Conservation (phyloP, 2,329 filamentous ascomycete species). For the Endocalyx cinctus region DNA sequence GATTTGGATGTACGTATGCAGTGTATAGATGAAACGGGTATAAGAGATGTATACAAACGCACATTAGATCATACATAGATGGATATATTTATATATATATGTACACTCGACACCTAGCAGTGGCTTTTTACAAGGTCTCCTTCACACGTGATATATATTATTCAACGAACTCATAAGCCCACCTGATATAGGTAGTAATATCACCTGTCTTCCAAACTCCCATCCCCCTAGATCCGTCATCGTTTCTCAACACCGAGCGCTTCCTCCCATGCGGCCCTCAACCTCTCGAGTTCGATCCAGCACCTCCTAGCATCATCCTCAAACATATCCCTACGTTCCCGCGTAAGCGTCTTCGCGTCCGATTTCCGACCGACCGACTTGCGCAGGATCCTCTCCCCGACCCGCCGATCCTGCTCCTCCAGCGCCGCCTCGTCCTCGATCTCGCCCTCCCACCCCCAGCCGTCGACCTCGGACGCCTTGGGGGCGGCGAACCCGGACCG, state of each 20-base stretch:
- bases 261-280: conserved; percentile 64
- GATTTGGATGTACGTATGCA: too few species aligned
- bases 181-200: too few species aligned
- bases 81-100: conserved; percentile 5
- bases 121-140: neutral
- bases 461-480: conserved; percentile 76
- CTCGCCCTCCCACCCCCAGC: conserved; percentile 72
- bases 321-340: conserved; percentile 57
- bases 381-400: conserved; percentile 45
- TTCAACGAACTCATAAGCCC: too few species aligned
- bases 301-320: conserved; percentile 54
- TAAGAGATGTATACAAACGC: too few species aligned
- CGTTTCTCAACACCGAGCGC: too few species aligned
- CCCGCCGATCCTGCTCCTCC: too few species aligned
- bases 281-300: conserved; percentile 68
- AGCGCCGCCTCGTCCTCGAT: conserved; percentile 43
- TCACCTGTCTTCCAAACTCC: too few species aligned
- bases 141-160: too few species aligned
- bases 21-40: too few species aligned
- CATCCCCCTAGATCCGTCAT: too few species aligned
- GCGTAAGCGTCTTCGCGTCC: conserved; percentile 53
- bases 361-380: conserved; percentile 55
- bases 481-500: conserved; percentile 54
- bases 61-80: too few species aligned
- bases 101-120: neutral